phyloP scores from a whole-genome alignment of 768 basidiomycete species.

The Naganishia friedmannii region DNA sequence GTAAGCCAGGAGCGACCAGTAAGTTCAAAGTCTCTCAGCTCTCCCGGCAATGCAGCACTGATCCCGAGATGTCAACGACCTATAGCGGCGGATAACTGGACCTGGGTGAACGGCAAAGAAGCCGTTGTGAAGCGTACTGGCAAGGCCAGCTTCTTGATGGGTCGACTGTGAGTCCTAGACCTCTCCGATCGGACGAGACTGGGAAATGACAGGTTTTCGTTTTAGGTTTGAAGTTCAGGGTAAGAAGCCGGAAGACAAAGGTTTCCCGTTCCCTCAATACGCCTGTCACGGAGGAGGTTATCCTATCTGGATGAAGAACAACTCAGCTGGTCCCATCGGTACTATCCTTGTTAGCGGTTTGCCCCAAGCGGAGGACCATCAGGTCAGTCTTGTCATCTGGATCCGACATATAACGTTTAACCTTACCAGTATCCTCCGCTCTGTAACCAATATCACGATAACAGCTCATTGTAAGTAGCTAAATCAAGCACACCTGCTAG shows the following conservation, averaged over 20 bases:
- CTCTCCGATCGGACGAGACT: too few species aligned
- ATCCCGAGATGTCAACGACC: not conserved
- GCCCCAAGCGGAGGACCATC: conserved; percentile 44
- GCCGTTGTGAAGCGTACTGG: conserved; percentile 35
- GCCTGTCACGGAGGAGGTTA: conserved; percentile 42
- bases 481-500: not conserved
- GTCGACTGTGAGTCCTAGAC: conserved; percentile 35
- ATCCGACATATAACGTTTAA: too few species aligned
- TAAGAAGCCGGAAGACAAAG: conserved; percentile 33
- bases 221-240: conserved; percentile 33
- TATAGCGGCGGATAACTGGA: conserved; percentile 32
- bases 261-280: conserved; percentile 40
- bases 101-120: conserved; percentile 39
- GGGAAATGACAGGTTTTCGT: not conserved
- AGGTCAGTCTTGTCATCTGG: conserved; percentile 12
- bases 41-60: not conserved
- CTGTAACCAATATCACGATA: not conserved
- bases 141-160: conserved; percentile 36
- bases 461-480: conserved; percentile 23
- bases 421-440: not conserved
- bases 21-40: not conserved
- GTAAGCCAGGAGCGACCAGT: conserved; percentile 25
- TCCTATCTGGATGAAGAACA: conserved; percentile 34
- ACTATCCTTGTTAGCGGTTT: conserved; percentile 46
- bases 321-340: conserved; percentile 37